Percentiles rank a stretch among this genome's conserved stretches.
Conservation (phyloP, 495 filamentous ascomycete genomes). For the Podospora fimiseda region DNA sequence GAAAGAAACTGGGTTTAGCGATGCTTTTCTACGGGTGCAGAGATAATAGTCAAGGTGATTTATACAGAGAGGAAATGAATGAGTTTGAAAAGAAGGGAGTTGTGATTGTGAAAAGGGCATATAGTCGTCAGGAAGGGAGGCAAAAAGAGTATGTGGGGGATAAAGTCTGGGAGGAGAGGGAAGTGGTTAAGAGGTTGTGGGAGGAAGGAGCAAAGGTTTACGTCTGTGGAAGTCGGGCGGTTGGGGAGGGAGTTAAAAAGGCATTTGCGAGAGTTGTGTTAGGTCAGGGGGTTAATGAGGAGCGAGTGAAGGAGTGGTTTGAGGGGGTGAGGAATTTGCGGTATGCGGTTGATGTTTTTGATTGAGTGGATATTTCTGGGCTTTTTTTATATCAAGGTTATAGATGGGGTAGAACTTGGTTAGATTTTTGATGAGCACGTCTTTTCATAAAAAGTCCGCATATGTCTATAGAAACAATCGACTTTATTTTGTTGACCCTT, state of each 20-base stretch:
- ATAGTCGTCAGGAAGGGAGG: constrained; percentile 32
- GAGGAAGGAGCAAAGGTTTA: constrained; percentile 55
- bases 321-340: constrained; percentile 52
- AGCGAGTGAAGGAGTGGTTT: constrained; percentile 44
- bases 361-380: no score
- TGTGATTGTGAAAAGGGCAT: constrained; percentile 53
- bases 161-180: constrained; percentile 45
- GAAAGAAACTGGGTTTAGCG: constrained; percentile 49
- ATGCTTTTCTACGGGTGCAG: constrained; percentile 62
- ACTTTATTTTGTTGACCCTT: no score
- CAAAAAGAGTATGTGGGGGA: constrained; percentile 59
- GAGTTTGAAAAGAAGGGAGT: constrained; percentile 53
- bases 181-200: constrained; percentile 49
- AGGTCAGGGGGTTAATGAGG: constrained; percentile 32
- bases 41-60: constrained; percentile 48
- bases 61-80: constrained; percentile 55
- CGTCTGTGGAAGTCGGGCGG: constrained; percentile 57
- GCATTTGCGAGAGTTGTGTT: constrained; percentile 39
- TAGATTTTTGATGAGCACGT: no score
- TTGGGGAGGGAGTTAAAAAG: constrained; percentile 55
- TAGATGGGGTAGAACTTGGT: no score
- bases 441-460: no score
- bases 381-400: no score
- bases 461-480: no score
- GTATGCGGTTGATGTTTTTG: constrained; percentile 66